Base-by-base conservation (phyloP, 495 filamentous ascomycete genomes). In the Hypoxylon rickii region DNA sequence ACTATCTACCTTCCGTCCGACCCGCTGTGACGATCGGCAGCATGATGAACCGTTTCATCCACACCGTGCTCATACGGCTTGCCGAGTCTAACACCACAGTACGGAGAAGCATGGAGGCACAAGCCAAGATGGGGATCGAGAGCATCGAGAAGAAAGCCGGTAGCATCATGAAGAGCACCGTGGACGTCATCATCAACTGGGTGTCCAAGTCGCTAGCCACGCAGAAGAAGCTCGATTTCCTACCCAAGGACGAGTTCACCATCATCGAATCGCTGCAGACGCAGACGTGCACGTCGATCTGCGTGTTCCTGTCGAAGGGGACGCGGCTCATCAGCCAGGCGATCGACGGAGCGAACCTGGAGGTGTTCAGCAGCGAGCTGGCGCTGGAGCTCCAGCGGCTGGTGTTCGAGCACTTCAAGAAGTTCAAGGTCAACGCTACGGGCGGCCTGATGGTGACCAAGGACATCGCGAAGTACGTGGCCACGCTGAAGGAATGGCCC, bases 391-490 rank as follows among this genome's bases (percentile, higher is more conserved):
- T 94, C 20, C 87, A 90, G 51, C 74, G 73, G 22, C 77, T 93
- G 2, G 77, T 99, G 15, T 83, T 97, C 44, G 89, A 92, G 55
- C 95, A 99, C 73, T 89, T 97, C 73, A 96, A 94, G 64, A 90
- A 89, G 60, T 97, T 95, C 73, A 82, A 82, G 37, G 90, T 97
- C 33, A 96, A 89, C 67, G 89, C 91, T 24, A 88, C 92, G 0
- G 95, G 95, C 39, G 94, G 90, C 0, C 79, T 99, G 34, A 92
- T 97, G 83, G 90, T 97, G 19, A 91, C 88, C 40, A 96, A 96
- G 78, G 95, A 99, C 69, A 88, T 97, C 61, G 90, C 89, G 12
- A 89, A 88, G 61, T 99, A 99, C 67, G 85, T 89, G 3, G 84
- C 90, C 39, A 76, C 95, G 17, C 77, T 97, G 37, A 83, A 87